A percentile compares a stretch with the other conserved stretches of the same genome.
Evolutionary conservation across 2,329 filamentous ascomycete species (phyloP).

Genomic region (Blastomyces parvus): DNA sequence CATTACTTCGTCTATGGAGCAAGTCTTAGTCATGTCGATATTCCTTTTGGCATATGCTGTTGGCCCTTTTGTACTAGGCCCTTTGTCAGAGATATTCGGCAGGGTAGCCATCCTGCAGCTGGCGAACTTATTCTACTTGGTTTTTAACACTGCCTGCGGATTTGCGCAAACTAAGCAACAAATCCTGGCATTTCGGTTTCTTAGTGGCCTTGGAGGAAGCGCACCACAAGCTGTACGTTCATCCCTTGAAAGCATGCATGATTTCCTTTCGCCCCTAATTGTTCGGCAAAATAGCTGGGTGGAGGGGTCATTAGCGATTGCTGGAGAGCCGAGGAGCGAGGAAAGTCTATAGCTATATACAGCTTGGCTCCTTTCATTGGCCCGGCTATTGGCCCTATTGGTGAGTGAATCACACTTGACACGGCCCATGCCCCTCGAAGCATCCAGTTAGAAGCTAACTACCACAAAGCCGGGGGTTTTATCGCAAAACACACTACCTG

Average conservation of each 20-base stretch:
- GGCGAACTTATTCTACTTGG: slow-evolving; percentile 46
- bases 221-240: slow-evolving; percentile 43
- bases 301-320: slow-evolving; percentile 48
- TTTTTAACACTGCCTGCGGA: slow-evolving; percentile 53
- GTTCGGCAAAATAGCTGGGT: slow-evolving; percentile 26
- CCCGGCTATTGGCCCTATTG: slow-evolving; percentile 55
- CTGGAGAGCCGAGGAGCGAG: slow-evolving; percentile 53
- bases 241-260: not conserved
- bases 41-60: slow-evolving; percentile 48
- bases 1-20: slow-evolving; percentile 39
- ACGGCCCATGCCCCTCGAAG: not conserved
- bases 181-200: slow-evolving; percentile 50
- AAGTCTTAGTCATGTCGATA: slow-evolving; percentile 44
- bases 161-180: slow-evolving; percentile 44
- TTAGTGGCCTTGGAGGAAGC: slow-evolving; percentile 51
- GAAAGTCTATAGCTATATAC: slow-evolving; percentile 54
- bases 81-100: slow-evolving; percentile 48
- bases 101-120: slow-evolving; percentile 46
- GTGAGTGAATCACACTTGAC: slow-evolving; percentile 4
- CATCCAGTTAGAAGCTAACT: slow-evolving; percentile 1
- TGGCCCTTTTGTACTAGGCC: slow-evolving; percentile 44
- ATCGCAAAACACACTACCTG: slow-evolving; percentile 55
- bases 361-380: slow-evolving; percentile 55
- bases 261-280: not conserved
- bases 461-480: slow-evolving; percentile 46